These are phyloP conservation scores for Pyrenophora graminea DNA, from an alignment of 2,329 filamentous ascomycete genomes.

Conservation along the genomic window DNA sequence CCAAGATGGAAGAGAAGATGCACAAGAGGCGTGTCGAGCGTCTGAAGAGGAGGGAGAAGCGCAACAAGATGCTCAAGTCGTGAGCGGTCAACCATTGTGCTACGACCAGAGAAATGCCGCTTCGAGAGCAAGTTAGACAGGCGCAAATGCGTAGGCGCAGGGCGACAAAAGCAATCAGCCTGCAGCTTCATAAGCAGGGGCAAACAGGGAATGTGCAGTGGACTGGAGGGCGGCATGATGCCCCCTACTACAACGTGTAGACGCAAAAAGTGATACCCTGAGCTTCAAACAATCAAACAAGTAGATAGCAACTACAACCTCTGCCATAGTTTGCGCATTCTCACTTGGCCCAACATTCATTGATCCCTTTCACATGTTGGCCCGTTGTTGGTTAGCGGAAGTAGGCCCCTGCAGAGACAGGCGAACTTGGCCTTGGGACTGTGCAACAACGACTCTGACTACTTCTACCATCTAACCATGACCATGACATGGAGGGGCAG, in stretches of 20 bases:
- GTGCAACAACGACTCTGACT: conserved; percentile 8
- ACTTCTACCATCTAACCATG: conserved; percentile 12
- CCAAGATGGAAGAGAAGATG: conserved; percentile 97
- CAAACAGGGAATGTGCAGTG: not conserved
- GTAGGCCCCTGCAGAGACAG: conserved; percentile 15
- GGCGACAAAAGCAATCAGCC: not conserved
- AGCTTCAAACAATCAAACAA: not conserved
- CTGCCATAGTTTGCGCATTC: not conserved
- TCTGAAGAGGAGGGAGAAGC: conserved; percentile 92
- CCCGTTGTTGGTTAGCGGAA: conserved; percentile 6
- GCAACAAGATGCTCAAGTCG: conserved; percentile 74
- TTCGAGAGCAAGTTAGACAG: not conserved
- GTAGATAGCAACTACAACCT: conserved; percentile 5
- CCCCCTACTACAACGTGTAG: not conserved
- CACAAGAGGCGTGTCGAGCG: conserved; percentile 93
- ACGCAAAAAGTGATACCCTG: conserved; percentile 11
- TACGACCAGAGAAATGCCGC: conserved; percentile 3
- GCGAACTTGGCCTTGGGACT: conserved; percentile 10
- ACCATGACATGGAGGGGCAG: conserved; percentile 31
- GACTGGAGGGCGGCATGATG: not conserved
- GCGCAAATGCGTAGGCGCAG: not conserved
- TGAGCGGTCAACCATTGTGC: conserved; percentile 28
- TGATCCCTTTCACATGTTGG: conserved; percentile 5
- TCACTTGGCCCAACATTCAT: too few species aligned
- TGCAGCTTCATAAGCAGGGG: not conserved